phyloP scores from a whole-genome alignment of 2,329 filamentous ascomycete species.

The Sarocladiaceae sp. region DNA sequence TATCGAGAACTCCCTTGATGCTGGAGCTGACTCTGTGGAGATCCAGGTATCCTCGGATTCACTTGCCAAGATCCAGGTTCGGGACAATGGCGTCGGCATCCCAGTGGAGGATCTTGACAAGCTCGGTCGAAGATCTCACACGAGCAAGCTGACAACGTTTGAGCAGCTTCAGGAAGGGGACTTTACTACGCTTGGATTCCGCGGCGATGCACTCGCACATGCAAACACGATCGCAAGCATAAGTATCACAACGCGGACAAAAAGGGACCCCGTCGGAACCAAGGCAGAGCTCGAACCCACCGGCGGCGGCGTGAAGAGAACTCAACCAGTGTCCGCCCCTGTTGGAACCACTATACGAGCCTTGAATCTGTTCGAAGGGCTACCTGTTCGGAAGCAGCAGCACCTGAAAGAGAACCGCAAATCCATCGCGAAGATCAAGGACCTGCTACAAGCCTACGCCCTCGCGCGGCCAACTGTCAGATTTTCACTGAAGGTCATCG shows the following conservation, averaged over 20 bases:
- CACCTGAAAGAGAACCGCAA: constrained; percentile 55
- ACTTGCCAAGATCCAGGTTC: constrained; percentile 64
- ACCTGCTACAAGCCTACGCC: constrained; percentile 59
- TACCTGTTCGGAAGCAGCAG: constrained; percentile 61
- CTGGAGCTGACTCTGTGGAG: constrained; percentile 61
- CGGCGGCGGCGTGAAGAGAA: constrained; percentile 24
- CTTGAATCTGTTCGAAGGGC: constrained; percentile 50
- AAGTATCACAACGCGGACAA: constrained; percentile 58
- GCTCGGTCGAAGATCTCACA: constrained; percentile 64
- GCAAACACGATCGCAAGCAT: constrained; percentile 57
- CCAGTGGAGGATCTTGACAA: constrained; percentile 53
- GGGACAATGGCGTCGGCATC: constrained; percentile 73
- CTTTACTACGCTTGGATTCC: constrained; percentile 65
- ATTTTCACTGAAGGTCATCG: constrained; percentile 56
- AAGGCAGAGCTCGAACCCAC: constrained; percentile 36
- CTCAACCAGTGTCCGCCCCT: constrained; percentile 43
- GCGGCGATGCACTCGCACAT: constrained; percentile 69
- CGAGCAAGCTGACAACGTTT: constrained; percentile 67
- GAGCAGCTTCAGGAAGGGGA: constrained; percentile 56
- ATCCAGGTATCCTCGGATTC: constrained; percentile 62
- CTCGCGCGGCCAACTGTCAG: constrained; percentile 61
- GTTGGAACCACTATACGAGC: constrained; percentile 67
- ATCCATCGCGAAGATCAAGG: constrained; percentile 52
- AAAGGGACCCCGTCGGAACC: constrained; percentile 55
- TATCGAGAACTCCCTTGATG: constrained; percentile 73